phyloP scores from a whole-genome alignment of 164 flowering plant genomes.

The Cinnamomum micranthum region DNA sequence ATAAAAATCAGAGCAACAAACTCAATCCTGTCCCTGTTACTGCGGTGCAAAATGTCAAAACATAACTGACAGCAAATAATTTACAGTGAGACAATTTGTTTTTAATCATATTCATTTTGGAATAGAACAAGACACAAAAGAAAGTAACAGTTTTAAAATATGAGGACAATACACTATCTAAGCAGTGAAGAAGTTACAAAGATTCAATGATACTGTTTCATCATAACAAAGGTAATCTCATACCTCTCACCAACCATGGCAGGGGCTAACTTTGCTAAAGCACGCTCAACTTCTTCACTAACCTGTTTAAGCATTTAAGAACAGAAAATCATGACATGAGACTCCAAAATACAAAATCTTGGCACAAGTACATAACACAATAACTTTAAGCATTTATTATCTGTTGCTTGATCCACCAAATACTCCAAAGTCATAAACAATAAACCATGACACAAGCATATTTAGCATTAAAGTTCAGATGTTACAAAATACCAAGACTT shows the following conservation, averaged over 20 bases:
- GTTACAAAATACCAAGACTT: no score
- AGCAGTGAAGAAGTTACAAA: neutral
- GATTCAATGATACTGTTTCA: neutral
- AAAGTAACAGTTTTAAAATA: no score
- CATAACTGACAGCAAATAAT: no score
- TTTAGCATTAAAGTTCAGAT: no score
- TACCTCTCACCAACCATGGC: conserved; percentile 71
- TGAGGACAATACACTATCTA: no score
- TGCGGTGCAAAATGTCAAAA: no score
- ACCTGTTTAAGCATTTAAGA: conserved; percentile 24
- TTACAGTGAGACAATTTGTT: no score
- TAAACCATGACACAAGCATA: neutral
- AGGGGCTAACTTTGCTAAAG: conserved; percentile 21
- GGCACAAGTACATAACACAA: conserved; percentile 3
- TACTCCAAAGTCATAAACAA: neutral
- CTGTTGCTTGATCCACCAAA: neutral
- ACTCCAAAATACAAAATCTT: neutral
- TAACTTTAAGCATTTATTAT: neutral
- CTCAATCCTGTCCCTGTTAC: no score
- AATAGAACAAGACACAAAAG: no score
- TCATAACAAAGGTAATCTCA: neutral
- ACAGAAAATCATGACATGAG: neutral
- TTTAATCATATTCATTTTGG: no score
- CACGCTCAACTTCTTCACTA: neutral
- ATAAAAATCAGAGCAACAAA: no score